phyloP scores from a whole-genome alignment of 1,284 basidiomycete genomes.

The Ceratobasidium sp. region DNA sequence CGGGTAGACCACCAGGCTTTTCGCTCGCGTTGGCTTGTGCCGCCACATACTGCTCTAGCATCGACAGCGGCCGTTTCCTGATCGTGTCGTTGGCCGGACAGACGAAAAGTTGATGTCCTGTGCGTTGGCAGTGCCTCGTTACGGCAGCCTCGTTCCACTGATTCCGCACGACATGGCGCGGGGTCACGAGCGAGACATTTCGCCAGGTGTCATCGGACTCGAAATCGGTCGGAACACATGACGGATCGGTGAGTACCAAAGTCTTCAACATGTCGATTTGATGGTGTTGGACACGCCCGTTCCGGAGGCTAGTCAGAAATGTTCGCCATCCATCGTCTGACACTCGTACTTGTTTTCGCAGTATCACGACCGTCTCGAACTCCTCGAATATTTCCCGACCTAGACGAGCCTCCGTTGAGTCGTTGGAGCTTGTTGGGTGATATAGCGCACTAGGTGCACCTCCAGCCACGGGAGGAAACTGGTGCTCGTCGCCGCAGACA shows the following conservation, averaged over 20 bases:
- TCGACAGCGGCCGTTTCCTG: conserved; percentile 48
- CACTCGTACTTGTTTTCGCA: conserved; percentile 58
- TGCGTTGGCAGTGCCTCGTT: conserved; percentile 49
- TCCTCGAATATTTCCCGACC: conserved; percentile 54
- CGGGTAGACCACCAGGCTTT: neutral
- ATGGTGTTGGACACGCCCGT: conserved; percentile 52
- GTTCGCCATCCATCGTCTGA: conserved; percentile 56
- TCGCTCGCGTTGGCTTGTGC: neutral
- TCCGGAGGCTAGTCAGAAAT: conserved; percentile 56
- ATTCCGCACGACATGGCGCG: conserved; percentile 56
- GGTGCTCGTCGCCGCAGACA: conserved; percentile 60
- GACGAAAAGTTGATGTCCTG: conserved; percentile 48
- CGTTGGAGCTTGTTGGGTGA: conserved; percentile 34
- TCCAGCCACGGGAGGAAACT: conserved; percentile 59
- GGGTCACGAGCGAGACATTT: conserved; percentile 56
- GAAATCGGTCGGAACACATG: conserved; percentile 50
- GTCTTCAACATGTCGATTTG: conserved; percentile 55
- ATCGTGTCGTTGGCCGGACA: conserved; percentile 49
- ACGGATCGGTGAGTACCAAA: conserved; percentile 51
- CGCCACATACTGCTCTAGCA: neutral
- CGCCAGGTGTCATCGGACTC: conserved; percentile 53
- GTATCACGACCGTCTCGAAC: conserved; percentile 58
- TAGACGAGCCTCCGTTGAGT: neutral
- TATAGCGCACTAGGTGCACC: conserved; percentile 51
- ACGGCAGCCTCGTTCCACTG: conserved; percentile 56